Base-by-base conservation (phyloP, 2,329 filamentous ascomycete genomes). In the Colletotrichum eleusines region DNA sequence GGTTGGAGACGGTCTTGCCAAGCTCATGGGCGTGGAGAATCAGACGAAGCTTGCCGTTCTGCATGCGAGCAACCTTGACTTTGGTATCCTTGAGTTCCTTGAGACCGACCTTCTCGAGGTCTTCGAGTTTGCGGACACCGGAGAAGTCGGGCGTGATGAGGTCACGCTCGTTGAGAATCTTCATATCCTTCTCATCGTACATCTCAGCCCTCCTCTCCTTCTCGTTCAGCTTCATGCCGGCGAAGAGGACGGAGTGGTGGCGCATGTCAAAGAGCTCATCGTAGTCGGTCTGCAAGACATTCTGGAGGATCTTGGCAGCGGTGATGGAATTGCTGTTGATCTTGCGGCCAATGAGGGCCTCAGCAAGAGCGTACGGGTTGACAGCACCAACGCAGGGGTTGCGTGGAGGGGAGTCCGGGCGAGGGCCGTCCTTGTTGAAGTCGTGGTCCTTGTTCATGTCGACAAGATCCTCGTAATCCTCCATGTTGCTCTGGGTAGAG, bases 241-340 rank as follows among this genome's bases (percentile, higher is more conserved):
- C 81, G 62, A 78, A 84, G 20, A 85, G 78, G 28, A 84, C 78
- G 26, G 83, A 84, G 62, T 75, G 63, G 74, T 83, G 80, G 73
- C 80, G 82, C 79, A 84, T 76, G 75, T 84, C 83, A 61, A 85
- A 85, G 53, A 84, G 81, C 76, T 85, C 83, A 58, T 84, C 80
- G 65, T 85, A 85, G 74, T 84, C 82, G 23, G 82, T 84, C 76
- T 84, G 82, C 31, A 85, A 78, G 38, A 83, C 79, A 60, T 81
- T 81, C 57, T 81, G 78, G 35, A 85, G 73, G 66, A 85, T 78
- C 18, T 76, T 74, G 28, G 78, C 76, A 0, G 79, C 75, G 26
- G 75, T 75, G 26, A 79, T 75, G 35, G 80, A 81, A 55, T 75
- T 72, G n/a, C 78, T 76, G 73, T 84, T 80, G 26, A 84, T 77